Percentiles rank a stretch among this genome's conserved stretches.
Conservation (phyloP, 2,329 filamentous ascomycete species). For the Alternaria atra region DNA sequence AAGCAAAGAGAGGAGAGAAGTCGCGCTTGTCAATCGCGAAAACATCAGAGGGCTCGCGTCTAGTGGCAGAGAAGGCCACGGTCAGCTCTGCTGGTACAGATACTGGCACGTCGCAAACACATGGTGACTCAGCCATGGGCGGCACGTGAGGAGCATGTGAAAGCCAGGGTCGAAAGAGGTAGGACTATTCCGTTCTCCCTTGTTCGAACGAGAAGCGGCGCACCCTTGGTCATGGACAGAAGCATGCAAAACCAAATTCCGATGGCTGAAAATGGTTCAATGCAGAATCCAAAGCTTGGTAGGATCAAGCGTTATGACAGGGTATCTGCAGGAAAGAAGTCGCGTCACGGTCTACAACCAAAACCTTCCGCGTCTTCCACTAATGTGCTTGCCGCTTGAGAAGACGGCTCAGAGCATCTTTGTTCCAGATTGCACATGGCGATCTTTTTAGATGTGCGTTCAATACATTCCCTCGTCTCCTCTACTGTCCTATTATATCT, state of each 20-base stretch:
- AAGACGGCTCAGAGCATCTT: background rate
- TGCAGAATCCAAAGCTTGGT: background rate
- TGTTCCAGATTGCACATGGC: background rate
- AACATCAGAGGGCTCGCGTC: conserved; percentile 23
- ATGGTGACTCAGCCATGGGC: conserved; percentile 20
- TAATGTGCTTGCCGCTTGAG: background rate
- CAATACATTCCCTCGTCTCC: background rate
- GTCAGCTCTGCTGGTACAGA: background rate
- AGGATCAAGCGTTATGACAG: background rate
- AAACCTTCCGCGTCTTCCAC: background rate
- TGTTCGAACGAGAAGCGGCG: background rate
- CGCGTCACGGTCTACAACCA: background rate
- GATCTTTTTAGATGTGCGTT: background rate
- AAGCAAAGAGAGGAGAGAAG: conserved; percentile 53
- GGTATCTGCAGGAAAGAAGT: background rate
- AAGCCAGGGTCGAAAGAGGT: background rate
- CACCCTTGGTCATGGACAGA: background rate
- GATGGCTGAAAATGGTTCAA: background rate
- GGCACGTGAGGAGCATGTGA: conserved; percentile 17
- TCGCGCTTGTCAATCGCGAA: conserved; percentile 29
- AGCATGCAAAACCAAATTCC: background rate
- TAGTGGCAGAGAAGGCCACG: conserved; percentile 18
- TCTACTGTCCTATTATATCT: background rate
- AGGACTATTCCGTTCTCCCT: background rate
- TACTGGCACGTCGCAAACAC: background rate